A percentile compares a stretch with the other conserved stretches of the same genome.
Conservation (phyloP, 306 rosid species). For the Biancaea sappan region DNA sequence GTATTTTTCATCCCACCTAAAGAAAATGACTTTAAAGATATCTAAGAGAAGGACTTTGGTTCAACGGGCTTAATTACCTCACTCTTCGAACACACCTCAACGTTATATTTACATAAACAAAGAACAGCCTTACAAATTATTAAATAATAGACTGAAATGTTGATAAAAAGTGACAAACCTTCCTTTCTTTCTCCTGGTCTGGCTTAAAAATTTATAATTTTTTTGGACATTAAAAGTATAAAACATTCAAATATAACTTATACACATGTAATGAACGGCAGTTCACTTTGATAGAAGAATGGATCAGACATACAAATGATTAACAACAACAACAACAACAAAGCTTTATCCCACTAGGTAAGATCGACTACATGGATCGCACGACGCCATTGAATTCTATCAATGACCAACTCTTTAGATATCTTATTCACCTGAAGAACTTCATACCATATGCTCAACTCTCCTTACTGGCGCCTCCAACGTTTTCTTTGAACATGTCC, state of each 20-base stretch:
- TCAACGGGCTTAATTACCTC: constrained; percentile 10
- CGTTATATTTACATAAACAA: background rate
- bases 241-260: background rate
- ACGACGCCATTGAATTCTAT: no score
- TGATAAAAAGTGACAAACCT: background rate
- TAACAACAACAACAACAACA: no score
- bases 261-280: background rate
- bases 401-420: no score
- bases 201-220: background rate
- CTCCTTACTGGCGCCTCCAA: no score
- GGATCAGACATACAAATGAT: background rate
- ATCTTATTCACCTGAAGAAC: no score
- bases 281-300: background rate
- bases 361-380: no score
- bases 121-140: constrained; percentile 10
- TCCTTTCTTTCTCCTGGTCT: background rate
- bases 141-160: background rate
- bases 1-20: background rate
- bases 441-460: no score
- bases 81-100: background rate
- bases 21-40: constrained; percentile 3
- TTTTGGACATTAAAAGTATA: no score
- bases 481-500: no score
- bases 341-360: no score
- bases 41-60: background rate